phyloP scores from a whole-genome alignment of 2,329 filamentous ascomycete genomes.

The Aspergillus ochraceoroseus region DNA sequence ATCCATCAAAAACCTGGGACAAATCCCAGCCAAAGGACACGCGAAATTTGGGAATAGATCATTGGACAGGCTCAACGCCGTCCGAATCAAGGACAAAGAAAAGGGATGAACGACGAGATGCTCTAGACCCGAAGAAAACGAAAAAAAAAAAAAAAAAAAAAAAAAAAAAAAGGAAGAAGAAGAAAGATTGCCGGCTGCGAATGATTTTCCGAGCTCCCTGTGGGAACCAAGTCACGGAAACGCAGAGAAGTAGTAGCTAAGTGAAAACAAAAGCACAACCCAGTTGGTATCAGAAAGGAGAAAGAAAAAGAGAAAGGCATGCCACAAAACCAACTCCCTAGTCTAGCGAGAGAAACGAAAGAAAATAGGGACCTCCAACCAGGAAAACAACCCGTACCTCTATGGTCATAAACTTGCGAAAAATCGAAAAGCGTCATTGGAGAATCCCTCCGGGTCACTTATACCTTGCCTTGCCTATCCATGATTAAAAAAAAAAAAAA shows the following conservation, averaged over 20 bases:
- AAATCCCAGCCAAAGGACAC: constrained; percentile 1
- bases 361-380: constrained; percentile 27
- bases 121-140: background rate
- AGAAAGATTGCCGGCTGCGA: constrained; percentile 18
- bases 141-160: constrained; percentile 7
- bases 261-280: constrained; percentile 16
- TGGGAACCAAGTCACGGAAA: constrained; percentile 14
- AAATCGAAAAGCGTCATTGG: constrained; percentile 20
- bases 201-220: constrained; percentile 8
- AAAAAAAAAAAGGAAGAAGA: constrained; percentile 2
- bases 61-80: constrained; percentile 1
- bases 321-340: constrained; percentile 28
- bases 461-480: constrained; percentile 21
- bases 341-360: constrained; percentile 38
- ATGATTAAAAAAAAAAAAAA: constrained; percentile 22
- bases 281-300: constrained; percentile 23
- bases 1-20: constrained; percentile 3
- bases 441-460: constrained; percentile 18
- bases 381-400: constrained; percentile 36
- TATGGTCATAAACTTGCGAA: constrained; percentile 37
- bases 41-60: background rate
- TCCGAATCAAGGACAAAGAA: constrained; percentile 3
- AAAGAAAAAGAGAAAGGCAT: constrained; percentile 16
- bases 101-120: background rate
- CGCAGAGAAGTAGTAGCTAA: constrained; percentile 19